Conservation (phyloP, 1,284 basidiomycete genomes). For the Laetiporus sulphureus region DNA sequence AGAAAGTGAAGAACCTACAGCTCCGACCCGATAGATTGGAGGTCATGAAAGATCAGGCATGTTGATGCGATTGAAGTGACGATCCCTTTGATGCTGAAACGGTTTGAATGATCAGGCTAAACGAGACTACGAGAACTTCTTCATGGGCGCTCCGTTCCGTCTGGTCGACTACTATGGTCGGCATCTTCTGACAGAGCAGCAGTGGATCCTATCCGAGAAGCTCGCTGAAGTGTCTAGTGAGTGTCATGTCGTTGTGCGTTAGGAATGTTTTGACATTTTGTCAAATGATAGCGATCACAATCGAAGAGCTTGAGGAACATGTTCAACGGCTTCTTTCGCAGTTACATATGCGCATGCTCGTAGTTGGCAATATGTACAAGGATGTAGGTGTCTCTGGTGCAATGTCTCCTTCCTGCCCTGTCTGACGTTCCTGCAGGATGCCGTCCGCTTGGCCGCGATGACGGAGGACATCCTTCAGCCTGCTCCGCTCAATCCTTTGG, state of each 20-base stretch:
- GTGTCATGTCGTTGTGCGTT: conserved; percentile 23
- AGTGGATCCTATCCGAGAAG: conserved; percentile 81
- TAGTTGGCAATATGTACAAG: conserved; percentile 81
- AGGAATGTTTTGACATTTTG: neutral
- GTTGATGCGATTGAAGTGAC: neutral
- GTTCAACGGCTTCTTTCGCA: conserved; percentile 58
- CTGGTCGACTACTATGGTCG: conserved; percentile 77
- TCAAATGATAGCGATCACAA: conserved; percentile 50
- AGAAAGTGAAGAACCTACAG: conserved; percentile 63
- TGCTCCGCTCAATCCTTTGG: conserved; percentile 46
- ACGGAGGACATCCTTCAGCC: conserved; percentile 65
- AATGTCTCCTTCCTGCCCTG: conserved; percentile 2
- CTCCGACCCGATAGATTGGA: conserved; percentile 71
- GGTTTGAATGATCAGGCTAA: conserved; percentile 39
- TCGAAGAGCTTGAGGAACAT: conserved; percentile 70
- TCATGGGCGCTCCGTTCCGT: conserved; percentile 78
- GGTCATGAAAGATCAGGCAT: conserved; percentile 83
- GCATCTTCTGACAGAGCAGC: conserved; percentile 63
- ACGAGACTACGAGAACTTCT: conserved; percentile 82
- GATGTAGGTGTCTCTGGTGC: conserved; percentile 47
- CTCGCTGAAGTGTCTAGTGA: conserved; percentile 72
- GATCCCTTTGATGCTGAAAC: neutral
- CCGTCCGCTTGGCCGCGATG: conserved; percentile 66
- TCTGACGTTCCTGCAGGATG: conserved; percentile 49
- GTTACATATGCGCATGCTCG: conserved; percentile 72